Conservation (phyloP, 495 filamentous ascomycete genomes). For the Penicillium robsamsonii region DNA sequence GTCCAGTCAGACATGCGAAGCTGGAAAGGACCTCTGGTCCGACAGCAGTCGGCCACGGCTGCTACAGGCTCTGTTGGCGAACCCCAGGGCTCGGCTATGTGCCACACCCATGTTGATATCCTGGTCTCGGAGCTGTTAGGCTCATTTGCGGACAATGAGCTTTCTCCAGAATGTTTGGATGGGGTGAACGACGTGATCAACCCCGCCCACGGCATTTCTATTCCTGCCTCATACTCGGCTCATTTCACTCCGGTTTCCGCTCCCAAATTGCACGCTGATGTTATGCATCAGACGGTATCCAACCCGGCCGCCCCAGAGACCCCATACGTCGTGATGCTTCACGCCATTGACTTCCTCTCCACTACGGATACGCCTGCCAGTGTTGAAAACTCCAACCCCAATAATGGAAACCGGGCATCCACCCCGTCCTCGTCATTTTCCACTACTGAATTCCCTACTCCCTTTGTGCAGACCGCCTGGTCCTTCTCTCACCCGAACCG, state of each 20-base stretch:
- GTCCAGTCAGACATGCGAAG: constrained; percentile 96
- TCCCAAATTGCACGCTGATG: constrained; percentile 79
- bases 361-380: constrained; percentile 31
- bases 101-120: constrained; percentile 76
- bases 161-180: constrained; percentile 86
- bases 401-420: constrained; percentile 28
- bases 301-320: constrained; percentile 74
- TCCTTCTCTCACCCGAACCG: constrained; percentile 49
- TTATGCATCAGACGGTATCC: constrained; percentile 55
- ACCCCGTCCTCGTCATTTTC: constrained; percentile 29
- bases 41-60: constrained; percentile 13
- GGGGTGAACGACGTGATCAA: constrained; percentile 83
- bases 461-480: constrained; percentile 47
- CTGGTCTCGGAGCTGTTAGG: constrained; percentile 90
- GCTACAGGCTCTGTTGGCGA: constrained; percentile 26
- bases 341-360: constrained; percentile 78
- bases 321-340: constrained; percentile 91
- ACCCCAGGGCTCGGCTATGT: constrained; percentile 8
- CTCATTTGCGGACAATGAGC: constrained; percentile 88
- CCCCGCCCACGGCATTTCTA: constrained; percentile 80
- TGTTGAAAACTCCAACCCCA: constrained; percentile 13
- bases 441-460: constrained; percentile 32
- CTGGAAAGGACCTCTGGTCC: constrained; percentile 70
- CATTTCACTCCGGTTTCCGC: constrained; percentile 89
- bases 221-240: constrained; percentile 87